Conservation (phyloP, 768 basidiomycete genomes). For the Exidia glandulosa region DNA sequence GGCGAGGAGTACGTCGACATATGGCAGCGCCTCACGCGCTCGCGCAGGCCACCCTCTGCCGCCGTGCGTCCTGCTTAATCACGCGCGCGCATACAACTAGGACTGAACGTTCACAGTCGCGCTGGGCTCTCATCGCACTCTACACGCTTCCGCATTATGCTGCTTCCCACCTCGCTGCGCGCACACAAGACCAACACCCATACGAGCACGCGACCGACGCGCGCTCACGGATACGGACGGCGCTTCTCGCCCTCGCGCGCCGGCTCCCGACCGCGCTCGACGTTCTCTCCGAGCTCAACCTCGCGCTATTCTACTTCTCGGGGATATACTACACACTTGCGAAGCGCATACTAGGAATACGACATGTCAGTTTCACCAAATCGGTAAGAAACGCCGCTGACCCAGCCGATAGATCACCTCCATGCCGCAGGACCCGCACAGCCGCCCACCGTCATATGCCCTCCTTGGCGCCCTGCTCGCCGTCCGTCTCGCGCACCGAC, state of each 20-base stretch:
- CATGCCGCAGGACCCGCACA: constrained; percentile 56
- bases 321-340: constrained; percentile 70
- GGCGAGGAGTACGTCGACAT: constrained; percentile 90
- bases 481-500: constrained; percentile 52
- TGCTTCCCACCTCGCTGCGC: constrained; percentile 37
- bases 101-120: constrained; percentile 14
- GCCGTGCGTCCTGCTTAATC: constrained; percentile 10
- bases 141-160: constrained; percentile 56
- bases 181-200: too few relatives aligned
- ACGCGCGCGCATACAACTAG: neutral
- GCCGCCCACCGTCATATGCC: constrained; percentile 77
- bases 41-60: constrained; percentile 32
- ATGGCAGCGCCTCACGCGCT: constrained; percentile 52
- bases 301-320: constrained; percentile 69
- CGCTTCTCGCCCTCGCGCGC: constrained; percentile 17
- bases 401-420: constrained; percentile 49
- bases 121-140: constrained; percentile 50
- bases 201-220: neutral
- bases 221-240: constrained; percentile 13
- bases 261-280: constrained; percentile 43
- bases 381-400: neutral
- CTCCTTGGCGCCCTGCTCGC: constrained; percentile 65
- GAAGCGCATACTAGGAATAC: constrained; percentile 55
- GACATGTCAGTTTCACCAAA: constrained; percentile 38
- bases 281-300: constrained; percentile 54